Base-by-base conservation (phyloP, 1,284 basidiomycete species). In the Butyriboletus pseudospeciosus region DNA sequence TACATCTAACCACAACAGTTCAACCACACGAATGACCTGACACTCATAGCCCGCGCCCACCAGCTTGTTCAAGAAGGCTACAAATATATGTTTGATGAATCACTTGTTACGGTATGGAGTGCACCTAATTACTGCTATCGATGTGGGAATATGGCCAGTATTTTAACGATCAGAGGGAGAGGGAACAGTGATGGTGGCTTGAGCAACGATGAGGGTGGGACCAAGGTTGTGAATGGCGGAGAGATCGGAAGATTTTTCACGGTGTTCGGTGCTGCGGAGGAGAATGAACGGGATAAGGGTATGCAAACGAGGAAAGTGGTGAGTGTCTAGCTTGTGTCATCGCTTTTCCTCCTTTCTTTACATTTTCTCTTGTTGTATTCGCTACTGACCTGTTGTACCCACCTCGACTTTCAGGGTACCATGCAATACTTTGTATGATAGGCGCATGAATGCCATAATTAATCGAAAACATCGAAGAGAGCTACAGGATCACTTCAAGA, bases 11-110 rank as follows among this genome's bases (percentile, higher is more conserved):
- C 35, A 32, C n/a, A 7, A 14, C 60, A 94, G 90, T 98, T 98
- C 78, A 96, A 94, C 64, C 92, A 96, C 68, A 83, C 94, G 60
- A 98, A 97, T 69, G 80, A 80, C 23, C 78, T 97, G 5, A 76
- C 74, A 2, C 81, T 97, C 30, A 94, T 97, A 62, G 94, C 94
- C 4, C 84, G 94, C 36, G 94, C 94, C 0, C 94, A 97, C 69
- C 94, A 97, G 68, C 84, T 98, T 10, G 94, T 97, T 2, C 93
- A 97, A 71, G 96, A 98, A 73, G 96, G 96, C 0, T 97, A 89
- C 79, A 98, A 98, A 73, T 89, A 95, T 73, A 97, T 98, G 94
- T 98, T 98, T 64, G 92, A 97, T 69, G 84, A 90, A 58, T 79
- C 86, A 53, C 87, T 99, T 36, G 96, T 98, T 1, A 99, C 97